Evolutionary conservation across 805 yeast genomes (phyloP).

Genomic region (Saturnispora zaruensis): DNA sequence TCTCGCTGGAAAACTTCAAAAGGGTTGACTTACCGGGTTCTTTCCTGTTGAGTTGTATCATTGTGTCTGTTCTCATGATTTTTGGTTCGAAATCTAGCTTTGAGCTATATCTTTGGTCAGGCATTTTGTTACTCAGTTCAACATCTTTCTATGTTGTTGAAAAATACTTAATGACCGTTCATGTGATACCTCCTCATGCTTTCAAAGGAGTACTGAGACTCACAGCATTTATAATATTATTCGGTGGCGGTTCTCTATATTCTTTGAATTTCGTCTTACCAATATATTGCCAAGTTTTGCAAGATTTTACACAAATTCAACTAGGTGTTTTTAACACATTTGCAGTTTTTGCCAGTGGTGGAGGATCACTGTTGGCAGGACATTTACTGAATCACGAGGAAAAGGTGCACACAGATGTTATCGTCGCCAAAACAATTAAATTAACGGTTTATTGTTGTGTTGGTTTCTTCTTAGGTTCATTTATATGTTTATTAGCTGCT

Average conservation of each 20-base stretch:
- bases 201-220: constrained; percentile 33
- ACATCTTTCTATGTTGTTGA: constrained; percentile 28
- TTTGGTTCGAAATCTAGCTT: constrained; percentile 14
- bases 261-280: constrained; percentile 32
- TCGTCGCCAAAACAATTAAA: constrained; percentile 19
- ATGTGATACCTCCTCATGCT: constrained; percentile 32
- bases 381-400: constrained; percentile 24
- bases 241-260: constrained; percentile 32
- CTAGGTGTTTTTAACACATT: constrained; percentile 35
- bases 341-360: constrained; percentile 32
- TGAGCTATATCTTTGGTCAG: constrained; percentile 9
- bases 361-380: constrained; percentile 35
- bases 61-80: constrained; percentile 29
- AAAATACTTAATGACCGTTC: constrained; percentile 29
- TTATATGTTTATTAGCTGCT: constrained; percentile 15
- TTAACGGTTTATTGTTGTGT: constrained; percentile 20
- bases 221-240: constrained; percentile 30
- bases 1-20: constrained; percentile 27
- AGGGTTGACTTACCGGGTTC: constrained; percentile 37
- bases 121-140: constrained; percentile 14
- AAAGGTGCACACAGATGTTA: constrained; percentile 11
- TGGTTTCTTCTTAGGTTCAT: constrained; percentile 18
- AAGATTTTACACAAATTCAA: constrained; percentile 30
- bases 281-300: constrained; percentile 36
- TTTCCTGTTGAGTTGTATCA: constrained; percentile 26